A percentile compares a stretch with the other conserved stretches of the same genome.
These are phyloP conservation scores for Rugosomyces carneus DNA, from an alignment of 1,284 basidiomycete species.

Conservation along the genomic window DNA sequence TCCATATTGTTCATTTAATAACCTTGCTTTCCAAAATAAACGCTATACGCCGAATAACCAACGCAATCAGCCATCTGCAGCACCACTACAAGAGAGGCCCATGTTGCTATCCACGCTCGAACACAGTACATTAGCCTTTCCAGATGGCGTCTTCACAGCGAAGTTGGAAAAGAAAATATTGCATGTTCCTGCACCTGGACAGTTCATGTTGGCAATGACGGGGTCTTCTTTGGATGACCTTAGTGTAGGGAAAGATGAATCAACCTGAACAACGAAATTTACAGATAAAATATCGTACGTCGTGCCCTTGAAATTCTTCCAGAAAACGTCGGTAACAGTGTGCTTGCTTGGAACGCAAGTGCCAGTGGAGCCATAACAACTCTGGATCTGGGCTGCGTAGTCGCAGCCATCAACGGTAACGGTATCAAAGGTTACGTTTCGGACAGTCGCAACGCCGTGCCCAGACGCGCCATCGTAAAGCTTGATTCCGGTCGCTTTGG, in stretches of 20 bases:
- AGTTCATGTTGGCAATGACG: slow-evolving; percentile 24
- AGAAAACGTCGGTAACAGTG: slow-evolving; percentile 21
- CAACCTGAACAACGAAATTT: background rate
- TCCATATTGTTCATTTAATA: slow-evolving; percentile 1
- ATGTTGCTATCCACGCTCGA: slow-evolving; percentile 22
- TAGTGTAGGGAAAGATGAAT: background rate
- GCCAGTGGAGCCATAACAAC: slow-evolving; percentile 22
- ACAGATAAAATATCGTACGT: slow-evolving; percentile 17
- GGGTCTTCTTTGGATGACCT: slow-evolving; percentile 21
- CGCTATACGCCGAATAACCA: too few relatives aligned
- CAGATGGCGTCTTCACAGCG: slow-evolving; percentile 22
- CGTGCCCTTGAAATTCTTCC: slow-evolving; percentile 21
- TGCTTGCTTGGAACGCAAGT: slow-evolving; percentile 22
- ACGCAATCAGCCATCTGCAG: slow-evolving; percentile 17
- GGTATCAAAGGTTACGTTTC: slow-evolving; percentile 25
- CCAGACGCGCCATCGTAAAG: slow-evolving; percentile 23
- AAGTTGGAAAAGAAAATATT: slow-evolving; percentile 20
- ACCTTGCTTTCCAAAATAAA: too few relatives aligned
- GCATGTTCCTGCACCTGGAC: slow-evolving; percentile 22
- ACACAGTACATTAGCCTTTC: slow-evolving; percentile 21
- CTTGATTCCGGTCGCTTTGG: slow-evolving; percentile 28
- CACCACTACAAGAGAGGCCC: slow-evolving; percentile 21
- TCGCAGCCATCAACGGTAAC: slow-evolving; percentile 27
- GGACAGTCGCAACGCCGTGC: slow-evolving; percentile 26
- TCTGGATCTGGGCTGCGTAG: slow-evolving; percentile 28